These are phyloP conservation scores for Boletus eberwhitei DNA, from an alignment of 768 basidiomycete genomes.

Conservation along the genomic window DNA sequence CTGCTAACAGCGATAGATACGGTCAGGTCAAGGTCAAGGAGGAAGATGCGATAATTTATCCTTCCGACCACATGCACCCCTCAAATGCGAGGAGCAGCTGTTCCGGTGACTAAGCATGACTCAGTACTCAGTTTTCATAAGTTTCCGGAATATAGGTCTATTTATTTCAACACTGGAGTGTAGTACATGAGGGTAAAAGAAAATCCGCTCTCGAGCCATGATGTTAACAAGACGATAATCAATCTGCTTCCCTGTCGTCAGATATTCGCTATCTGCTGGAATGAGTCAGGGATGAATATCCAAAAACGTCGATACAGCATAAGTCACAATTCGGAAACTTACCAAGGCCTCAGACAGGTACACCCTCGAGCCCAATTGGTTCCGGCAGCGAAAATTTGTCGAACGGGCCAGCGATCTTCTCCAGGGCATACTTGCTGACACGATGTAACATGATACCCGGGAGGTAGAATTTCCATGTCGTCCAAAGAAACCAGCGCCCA, in stretches of 20 bases:
- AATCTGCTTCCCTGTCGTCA: not conserved
- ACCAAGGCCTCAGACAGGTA: slow-evolving; percentile 8
- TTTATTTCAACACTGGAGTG: not conserved
- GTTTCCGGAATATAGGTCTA: not conserved
- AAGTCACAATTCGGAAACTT: not conserved
- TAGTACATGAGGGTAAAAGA: not conserved
- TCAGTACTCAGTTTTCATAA: not conserved
- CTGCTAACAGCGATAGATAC: slow-evolving; percentile 1
- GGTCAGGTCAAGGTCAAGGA: slow-evolving; percentile 7
- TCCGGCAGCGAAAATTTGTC: slow-evolving; percentile 35
- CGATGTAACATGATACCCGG: slow-evolving; percentile 40
- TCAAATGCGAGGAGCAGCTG: not conserved
- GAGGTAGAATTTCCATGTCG: slow-evolving; percentile 55
- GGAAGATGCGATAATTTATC: not conserved
- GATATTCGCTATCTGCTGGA: not conserved
- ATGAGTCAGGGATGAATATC: not conserved
- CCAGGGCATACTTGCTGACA: slow-evolving; percentile 35
- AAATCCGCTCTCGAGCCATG: not conserved
- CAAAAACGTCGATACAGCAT: not conserved
- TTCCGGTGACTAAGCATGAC: slow-evolving; percentile 26
- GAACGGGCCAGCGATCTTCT: slow-evolving; percentile 54
- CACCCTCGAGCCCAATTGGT: slow-evolving; percentile 17
- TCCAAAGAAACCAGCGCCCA: slow-evolving; percentile 74
- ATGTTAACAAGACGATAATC: not conserved
- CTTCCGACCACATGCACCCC: not conserved